Conservation (phyloP, 352 stramenopile genomes). For the Saprolegnia diclina region DNA sequence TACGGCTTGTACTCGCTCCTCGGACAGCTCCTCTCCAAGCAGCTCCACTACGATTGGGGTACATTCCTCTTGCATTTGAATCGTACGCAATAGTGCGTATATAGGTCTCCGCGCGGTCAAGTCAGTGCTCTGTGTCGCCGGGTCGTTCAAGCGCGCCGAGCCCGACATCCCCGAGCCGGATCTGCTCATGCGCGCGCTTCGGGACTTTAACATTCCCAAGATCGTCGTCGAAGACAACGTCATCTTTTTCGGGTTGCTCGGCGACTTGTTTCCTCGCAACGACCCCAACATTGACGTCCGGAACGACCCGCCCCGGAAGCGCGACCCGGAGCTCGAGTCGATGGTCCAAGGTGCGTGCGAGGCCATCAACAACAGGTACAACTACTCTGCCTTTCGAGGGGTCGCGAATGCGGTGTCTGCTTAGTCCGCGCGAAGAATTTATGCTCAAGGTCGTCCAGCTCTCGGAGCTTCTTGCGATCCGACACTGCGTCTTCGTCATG, state of each 20-base stretch:
- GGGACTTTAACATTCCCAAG: slow-evolving; percentile 97
- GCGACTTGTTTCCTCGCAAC: slow-evolving; percentile 91
- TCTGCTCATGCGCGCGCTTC: slow-evolving; percentile 93
- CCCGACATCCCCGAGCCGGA: slow-evolving; percentile 90
- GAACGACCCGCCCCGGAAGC: slow-evolving; percentile 88
- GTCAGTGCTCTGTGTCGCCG: slow-evolving; percentile 91
- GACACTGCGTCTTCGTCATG: slow-evolving; percentile 97
- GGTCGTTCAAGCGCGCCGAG: slow-evolving; percentile 91
- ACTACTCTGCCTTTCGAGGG: neutral
- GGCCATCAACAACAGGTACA: slow-evolving; percentile 64
- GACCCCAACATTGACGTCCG: slow-evolving; percentile 81
- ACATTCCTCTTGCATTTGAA: neutral
- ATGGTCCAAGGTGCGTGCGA: slow-evolving; percentile 79
- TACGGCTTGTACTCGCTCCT: slow-evolving; percentile 93
- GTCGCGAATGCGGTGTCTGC: neutral
- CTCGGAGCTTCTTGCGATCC: slow-evolving; percentile 91
- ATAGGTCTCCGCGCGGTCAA: slow-evolving; percentile 92
- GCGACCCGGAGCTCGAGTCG: slow-evolving; percentile 89
- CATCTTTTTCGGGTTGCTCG: slow-evolving; percentile 93
- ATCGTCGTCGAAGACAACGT: slow-evolving; percentile 90
- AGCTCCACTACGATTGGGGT: slow-evolving; percentile 92
- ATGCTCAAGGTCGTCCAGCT: slow-evolving; percentile 95
- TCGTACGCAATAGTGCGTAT: slow-evolving; percentile 30
- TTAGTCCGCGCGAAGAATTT: slow-evolving; percentile 61
- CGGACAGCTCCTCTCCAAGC: slow-evolving; percentile 90